Evolutionary conservation across 179 eudicot genomes (phyloP), one percentile per base, ranked within the genome.

Genomic region (Silene noctiflora): DNA sequence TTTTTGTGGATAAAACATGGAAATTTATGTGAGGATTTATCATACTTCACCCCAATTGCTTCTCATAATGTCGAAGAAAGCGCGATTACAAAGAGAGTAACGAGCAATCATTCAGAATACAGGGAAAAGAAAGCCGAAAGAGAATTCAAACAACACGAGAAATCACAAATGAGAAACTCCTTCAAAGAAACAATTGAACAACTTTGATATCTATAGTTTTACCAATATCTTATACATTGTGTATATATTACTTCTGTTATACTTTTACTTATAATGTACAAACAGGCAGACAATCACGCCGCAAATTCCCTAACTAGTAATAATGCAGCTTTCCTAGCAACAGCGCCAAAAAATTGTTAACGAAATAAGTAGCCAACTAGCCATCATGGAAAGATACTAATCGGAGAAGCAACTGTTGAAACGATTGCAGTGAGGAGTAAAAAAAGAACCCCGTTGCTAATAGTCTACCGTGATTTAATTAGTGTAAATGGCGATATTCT

Each of bases 401-500:
- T 48, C 22, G 20, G 51, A 72, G 63, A 58, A 20, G 31, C 22
- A 74, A 48, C 63, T 13, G 51, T 63, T 4, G 44, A 21, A 73
- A 68, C 58, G 69, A 73, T 3, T 62, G 33, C 73, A 63, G 25
- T 4, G 76, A 81, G 81, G 78, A 79, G 13, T 24, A 55, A 72
- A 81, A 81, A 78, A 20, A 70, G 22, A 55, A 74, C 63, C 78
- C 53, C 84, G 69, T 67, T 67, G 77, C 71, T 61, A 69, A 19
- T 9, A 35, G 11, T 19, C 71, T n/a, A 35, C 39, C 42, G 5
- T 27, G 7, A 14, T 13, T 31, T 24, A 22, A 62, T 9, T 10
- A 31, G 48, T 68, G 11, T 39, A 20, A 24, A 4, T 66, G 20
- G 31, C 56, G 48, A 61, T 65, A 61, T 70, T 69, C 35, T 13